Evolutionary conservation across 306 rosid species (phyloP), one percentile per base, ranked within the genome.

Genomic region (Luffa aegyptiaca): DNA sequence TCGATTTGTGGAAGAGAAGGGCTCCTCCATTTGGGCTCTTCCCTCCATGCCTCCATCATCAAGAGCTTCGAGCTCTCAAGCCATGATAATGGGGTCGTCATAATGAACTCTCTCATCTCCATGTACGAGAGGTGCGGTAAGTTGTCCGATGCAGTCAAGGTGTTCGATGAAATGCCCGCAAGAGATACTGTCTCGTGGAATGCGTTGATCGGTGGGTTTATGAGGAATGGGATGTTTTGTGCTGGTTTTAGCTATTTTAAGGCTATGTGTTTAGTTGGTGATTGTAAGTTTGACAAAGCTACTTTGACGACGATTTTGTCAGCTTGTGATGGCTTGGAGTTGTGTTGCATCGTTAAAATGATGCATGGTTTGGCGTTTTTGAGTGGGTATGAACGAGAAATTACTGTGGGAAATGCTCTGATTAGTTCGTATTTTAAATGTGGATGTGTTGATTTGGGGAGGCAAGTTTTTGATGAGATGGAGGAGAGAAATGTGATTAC

Each of bases 131-230:
- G 87, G 84, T 87, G 90, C 1, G 88, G 90, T 9, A 31, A 85
- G 10, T 20, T 84, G 0, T 39, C 46, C 14, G 59, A 82, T 82
- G 96, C 94, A 5, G 76, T 82, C 26, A 92, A 88, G 69, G 52
- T 92, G 89, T 91, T 92, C 79, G 93, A 88, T 48, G 76, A 49
- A 71, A 94, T 91, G 93, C 86, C 86, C 36, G 59, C 82, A 6
- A 90, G 74, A 76, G 98, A 94, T 71, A 81, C 93, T 5, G 86
- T 92, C 2, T 90, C 97, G 0, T 94, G 97, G 98, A 94, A 94
- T 53, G 78, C 88, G 0, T 45, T 92, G 70, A 84, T 92, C 41
- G 91, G 90, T 42, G 93, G 91, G 83, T 90, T 91, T 86, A 55
- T 89, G 12, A 87, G 87, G 76, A 85, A 83, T 62, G 82, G 84